Evolutionary conservation across 169 alveolate genomes (phyloP).

Genomic region (Plasmodium malariae): DNA sequence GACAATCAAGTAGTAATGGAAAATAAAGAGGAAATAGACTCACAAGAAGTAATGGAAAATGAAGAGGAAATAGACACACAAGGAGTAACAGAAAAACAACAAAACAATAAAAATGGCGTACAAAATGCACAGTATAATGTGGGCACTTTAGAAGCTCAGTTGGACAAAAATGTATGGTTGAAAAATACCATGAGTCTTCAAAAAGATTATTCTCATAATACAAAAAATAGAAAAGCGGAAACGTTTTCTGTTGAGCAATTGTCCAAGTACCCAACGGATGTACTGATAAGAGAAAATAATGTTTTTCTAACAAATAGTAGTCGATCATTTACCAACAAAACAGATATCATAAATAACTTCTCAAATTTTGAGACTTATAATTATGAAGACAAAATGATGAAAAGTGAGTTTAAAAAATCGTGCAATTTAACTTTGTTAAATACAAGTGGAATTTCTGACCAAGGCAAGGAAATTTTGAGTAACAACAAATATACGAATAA

Average conservation of each 20-base stretch:
- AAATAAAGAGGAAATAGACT: too few relatives aligned
- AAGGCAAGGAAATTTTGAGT: too few relatives aligned
- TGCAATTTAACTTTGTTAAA: neutral
- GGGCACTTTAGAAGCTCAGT: neutral
- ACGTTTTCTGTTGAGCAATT: constrained; percentile 1
- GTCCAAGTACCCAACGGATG: neutral
- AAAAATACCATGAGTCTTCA: constrained; percentile 30
- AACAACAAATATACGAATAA: neutral
- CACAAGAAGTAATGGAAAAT: too few relatives aligned
- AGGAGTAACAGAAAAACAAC: too few relatives aligned
- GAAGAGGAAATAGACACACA: too few relatives aligned
- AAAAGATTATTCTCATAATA: constrained; percentile 20
- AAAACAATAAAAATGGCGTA: neutral
- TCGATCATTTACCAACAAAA: neutral
- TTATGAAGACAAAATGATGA: neutral
- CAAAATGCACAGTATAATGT: neutral
- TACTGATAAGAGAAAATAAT: neutral
- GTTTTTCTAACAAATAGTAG: neutral
- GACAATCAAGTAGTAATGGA: too few relatives aligned
- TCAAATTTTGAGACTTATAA: constrained; percentile 1
- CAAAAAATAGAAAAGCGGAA: constrained; percentile 18
- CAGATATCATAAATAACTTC: constrained; percentile 23
- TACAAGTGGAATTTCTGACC: too few relatives aligned
- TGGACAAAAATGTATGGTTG: constrained; percentile 15
- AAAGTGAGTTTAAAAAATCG: neutral